These are phyloP conservation scores for Fusarium napiforme DNA, from an alignment of 2,329 filamentous ascomycete species.

Conservation along the genomic window DNA sequence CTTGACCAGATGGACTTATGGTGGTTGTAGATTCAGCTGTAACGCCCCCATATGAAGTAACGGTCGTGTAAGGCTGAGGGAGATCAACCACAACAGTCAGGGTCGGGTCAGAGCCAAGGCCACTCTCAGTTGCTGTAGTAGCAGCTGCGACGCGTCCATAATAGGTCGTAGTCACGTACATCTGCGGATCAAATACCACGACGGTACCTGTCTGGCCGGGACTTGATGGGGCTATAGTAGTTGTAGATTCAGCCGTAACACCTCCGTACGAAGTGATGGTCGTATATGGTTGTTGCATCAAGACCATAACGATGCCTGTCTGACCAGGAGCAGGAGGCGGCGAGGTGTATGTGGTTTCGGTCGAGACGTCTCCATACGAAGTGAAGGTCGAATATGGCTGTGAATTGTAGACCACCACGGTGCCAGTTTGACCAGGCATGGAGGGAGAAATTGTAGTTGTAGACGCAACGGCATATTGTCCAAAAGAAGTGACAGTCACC, in stretches of 20 bases:
- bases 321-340: background rate
- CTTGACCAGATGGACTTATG: background rate
- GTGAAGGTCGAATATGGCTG: background rate
- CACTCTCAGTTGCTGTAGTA: background rate
- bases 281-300: background rate
- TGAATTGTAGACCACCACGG: background rate
- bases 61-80: background rate
- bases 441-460: background rate
- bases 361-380: background rate
- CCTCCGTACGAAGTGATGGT: background rate
- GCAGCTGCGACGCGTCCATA: background rate
- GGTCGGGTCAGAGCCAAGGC: background rate
- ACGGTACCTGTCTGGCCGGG: background rate
- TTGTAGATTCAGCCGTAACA: background rate
- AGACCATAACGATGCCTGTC: background rate
- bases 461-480: background rate
- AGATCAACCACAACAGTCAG: background rate
- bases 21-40: background rate
- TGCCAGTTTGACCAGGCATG: background rate
- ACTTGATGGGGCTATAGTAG: fast-evolving
- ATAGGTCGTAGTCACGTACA: background rate
- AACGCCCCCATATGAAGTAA: background rate
- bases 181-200: background rate
- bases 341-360: background rate
- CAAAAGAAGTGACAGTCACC: background rate